Conservation (phyloP, 2,329 filamentous ascomycete species). For the Botrytis pseudocinerea region DNA sequence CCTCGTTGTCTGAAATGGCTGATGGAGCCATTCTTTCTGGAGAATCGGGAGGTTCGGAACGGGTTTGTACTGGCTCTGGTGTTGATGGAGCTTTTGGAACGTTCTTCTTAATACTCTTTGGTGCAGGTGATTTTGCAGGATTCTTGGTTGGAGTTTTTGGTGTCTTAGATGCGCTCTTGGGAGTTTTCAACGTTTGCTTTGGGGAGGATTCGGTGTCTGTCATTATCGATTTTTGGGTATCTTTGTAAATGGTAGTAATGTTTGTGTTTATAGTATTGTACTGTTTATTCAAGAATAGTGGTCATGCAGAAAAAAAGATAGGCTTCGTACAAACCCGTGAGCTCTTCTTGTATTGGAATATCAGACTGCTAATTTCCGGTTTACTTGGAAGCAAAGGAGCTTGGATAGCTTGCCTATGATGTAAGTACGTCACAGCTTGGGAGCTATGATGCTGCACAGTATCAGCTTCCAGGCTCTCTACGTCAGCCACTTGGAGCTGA, state of each 20-base stretch:
- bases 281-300: constrained; percentile 3
- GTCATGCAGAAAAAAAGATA: constrained; percentile 13
- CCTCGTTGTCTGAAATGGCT: constrained; percentile 19
- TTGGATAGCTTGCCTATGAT: constrained; percentile 17
- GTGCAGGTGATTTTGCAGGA: constrained; percentile 3
- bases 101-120: constrained; percentile 14
- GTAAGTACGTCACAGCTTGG: constrained; percentile 19
- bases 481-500: constrained; percentile 17
- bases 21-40: constrained; percentile 22
- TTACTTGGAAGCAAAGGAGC: constrained; percentile 18
- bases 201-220: constrained; percentile 22
- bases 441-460: constrained; percentile 16
- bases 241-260: neutral
- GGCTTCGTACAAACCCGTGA: constrained; percentile 18
- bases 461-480: constrained; percentile 8
- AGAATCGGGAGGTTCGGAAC: constrained; percentile 21
- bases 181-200: constrained; percentile 10
- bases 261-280: neutral
- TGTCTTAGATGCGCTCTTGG: constrained; percentile 10
- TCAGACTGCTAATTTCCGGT: constrained; percentile 18
- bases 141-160: constrained; percentile 13
- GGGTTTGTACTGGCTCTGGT: constrained; percentile 22
- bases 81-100: constrained; percentile 15
- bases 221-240: constrained; percentile 17
- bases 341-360: constrained; percentile 23